Conservation (phyloP, 2,329 filamentous ascomycete species). For the Pseudocercospora musae region DNA sequence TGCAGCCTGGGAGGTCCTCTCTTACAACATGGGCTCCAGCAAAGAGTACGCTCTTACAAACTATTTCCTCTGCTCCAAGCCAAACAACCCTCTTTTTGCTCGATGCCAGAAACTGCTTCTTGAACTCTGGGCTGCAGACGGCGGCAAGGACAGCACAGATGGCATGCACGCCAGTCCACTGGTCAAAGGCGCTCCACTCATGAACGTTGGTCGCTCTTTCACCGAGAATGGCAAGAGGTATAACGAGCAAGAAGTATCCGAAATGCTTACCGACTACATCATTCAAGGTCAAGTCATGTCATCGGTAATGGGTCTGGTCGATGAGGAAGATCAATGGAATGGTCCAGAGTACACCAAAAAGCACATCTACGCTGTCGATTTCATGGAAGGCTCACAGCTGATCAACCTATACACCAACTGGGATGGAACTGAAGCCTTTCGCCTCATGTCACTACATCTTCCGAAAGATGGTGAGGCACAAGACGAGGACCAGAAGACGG, state of each 20-base stretch:
- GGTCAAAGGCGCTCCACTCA: slow-evolving; percentile 45
- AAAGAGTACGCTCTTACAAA: slow-evolving; percentile 44
- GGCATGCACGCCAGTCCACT: slow-evolving; percentile 51
- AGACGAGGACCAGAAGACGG: slow-evolving; percentile 46
- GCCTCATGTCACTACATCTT: slow-evolving; percentile 48
- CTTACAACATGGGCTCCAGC: slow-evolving; percentile 43
- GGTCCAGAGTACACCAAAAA: slow-evolving; percentile 51
- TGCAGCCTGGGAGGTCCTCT: slow-evolving; percentile 35
- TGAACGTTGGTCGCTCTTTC: slow-evolving; percentile 26
- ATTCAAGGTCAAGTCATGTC: slow-evolving; percentile 55
- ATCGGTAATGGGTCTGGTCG: slow-evolving; percentile 52
- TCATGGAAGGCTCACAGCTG: slow-evolving; percentile 50
- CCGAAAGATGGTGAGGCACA: slow-evolving; percentile 42
- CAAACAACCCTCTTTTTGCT: slow-evolving; percentile 49
- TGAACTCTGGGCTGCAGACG: slow-evolving; percentile 45
- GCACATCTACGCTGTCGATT: slow-evolving; percentile 52
- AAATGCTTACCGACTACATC: slow-evolving; percentile 55
- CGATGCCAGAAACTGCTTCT: slow-evolving; percentile 52
- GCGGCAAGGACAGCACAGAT: slow-evolving; percentile 49
- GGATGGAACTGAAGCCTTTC: slow-evolving; percentile 50
- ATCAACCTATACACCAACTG: slow-evolving; percentile 54
- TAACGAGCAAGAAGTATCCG: slow-evolving; percentile 36
- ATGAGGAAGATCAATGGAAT: slow-evolving; percentile 52
- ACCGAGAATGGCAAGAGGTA: slow-evolving; percentile 34
- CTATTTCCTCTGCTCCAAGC: slow-evolving; percentile 46